Evolutionary conservation across 1,284 basidiomycete genomes (phyloP), one percentile per base, ranked within the genome.

Genomic region (Trichosporon coremiiforme): DNA sequence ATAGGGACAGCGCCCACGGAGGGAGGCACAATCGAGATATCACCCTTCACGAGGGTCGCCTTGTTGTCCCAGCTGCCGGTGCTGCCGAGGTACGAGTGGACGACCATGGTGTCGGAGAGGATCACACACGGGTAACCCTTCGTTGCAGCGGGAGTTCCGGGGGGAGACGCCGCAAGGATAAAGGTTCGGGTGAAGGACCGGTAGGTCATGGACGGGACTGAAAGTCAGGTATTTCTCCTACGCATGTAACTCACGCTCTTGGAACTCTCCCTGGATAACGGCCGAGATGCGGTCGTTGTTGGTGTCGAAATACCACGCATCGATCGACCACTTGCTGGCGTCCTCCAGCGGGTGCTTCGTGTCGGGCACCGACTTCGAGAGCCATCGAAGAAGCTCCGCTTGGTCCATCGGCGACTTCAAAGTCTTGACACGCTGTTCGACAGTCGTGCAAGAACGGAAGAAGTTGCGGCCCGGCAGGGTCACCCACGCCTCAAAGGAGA

Each of bases 141-240:
- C 76, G 90, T 90, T 8, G 80, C 78, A 8, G 95, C 93, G 53
- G 89, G 85, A 74, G 95, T 95, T 33, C 89, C 91, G 60, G 91
- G 88, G 35, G 89, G 84, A 3, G 94, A 90, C 20, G 93, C 91
- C 1, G 90, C 90, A 12, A 99, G 86, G 65, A 98, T 87, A 79
- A 98, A 97, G 0, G 92, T 90, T 66, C 96, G 88, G 79, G 97
- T 94, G 81, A 99, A 99, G 6, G 95, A 97, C 60, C 96, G 89
- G 31, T 94, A 85, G 9, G 72, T 73, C 2, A 70, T 71, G 0
- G 74, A 76, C 2, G 74, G 74, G 68, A 77, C 74, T 79, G 35
- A 13, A n/a, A 15, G 55, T 72, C 53, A 76, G 64, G 73, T 85
- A 84, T 4, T 13, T 20, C 20, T 53, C n/a, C 33, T 8, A 12